Evolutionary conservation across 1,284 basidiomycete species (phyloP), one percentile per base, ranked within the genome.

Genomic region (Apiotrichum veenhuisii): DNA sequence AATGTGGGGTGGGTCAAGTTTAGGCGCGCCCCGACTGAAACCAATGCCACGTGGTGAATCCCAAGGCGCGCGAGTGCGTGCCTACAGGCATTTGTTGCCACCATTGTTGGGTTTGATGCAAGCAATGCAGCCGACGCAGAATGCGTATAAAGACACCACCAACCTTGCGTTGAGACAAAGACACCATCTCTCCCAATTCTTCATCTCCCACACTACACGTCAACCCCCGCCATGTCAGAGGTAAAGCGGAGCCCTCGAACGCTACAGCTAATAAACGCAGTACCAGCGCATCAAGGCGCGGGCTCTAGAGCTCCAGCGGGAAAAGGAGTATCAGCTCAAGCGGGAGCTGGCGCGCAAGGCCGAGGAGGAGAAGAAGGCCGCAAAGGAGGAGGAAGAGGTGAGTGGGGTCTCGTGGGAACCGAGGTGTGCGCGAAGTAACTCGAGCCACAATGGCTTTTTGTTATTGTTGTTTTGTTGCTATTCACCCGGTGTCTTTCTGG

Each of bases 351-450:
- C 58, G 18, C 64, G 57, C 15, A 74, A 73, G 57, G 64, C 63
- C n/a, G 61, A 62, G 45, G 59, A 60, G 52, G 71, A 73, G 26
- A 68, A 67, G 52, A 64, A 68, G 53, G 47, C 57, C 9, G 65
- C 66, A 7, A 67, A 67, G 54, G 73, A 66, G n/a, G 69, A 69
- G 40, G 73, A 67, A 30, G 71, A 72, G 57, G 73, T 74, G 38
- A 44, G 72, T 64, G 22, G 15, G 9, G 18, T n/a, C n/a, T n/a
- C n/a, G n/a, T n/a, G 38, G 18, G 37, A 40, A n/a, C 10, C 15
- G 33, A 20, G 11, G 17, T 36, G 0, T 26, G 45, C 14, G 17
- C 22, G 30, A 15, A n/a, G 20, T 3, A 42, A 40, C 42, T 27
- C 4, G 25, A 40, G 36, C 18, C 47, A 40, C 25, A 34, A 14